Evolutionary conservation across 768 basidiomycete species (phyloP), one percentile per base, ranked within the genome.

Genomic region (Mycena filopes): DNA sequence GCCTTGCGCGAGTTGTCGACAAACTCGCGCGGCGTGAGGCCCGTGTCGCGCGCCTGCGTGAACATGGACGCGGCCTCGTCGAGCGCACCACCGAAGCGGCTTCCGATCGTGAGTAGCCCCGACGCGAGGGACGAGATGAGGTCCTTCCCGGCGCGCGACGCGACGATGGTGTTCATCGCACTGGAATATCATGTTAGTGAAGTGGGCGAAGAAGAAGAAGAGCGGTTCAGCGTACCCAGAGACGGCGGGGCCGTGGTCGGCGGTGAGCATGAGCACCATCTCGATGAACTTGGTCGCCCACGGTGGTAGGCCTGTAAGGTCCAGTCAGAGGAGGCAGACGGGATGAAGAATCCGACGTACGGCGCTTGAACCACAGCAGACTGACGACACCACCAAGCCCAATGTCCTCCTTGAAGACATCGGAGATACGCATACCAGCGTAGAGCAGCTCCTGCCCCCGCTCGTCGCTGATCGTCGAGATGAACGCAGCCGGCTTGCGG

Each of bases 131-230:
- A 98, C 6, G 96, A 98, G 76, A 99, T 96, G 72, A 99, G 81
- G 78, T 99, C 97, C 83, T 99, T 99, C 78, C 97, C 97, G n/a
- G 97, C 97, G 81, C 97, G 97, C 38, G 95, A 91, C 21, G 97
- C 96, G 76, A 99, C 96, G 76, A 99, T 98, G 67, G 97, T 98
- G 86, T 98, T 99, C 97, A 99, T 99, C 23, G 97, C 97, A 81
- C 84, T 64, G 42, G 70, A 59, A 5, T n/a, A 16, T n/a, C 31
- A 6, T 0, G 20, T 50, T 31, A 42, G 41, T 23, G 9, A 40
- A 21, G 18, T 15, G 25, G 3, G 18, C 3, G 46, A 23, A 77
- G 23, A 67, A 79, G 77, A 10, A 4, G 46, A 23, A 77, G 23
- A 67, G 79, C 77, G 8, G 2, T 26, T 6, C 10, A 12, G 72